Evolutionary conservation across 1,284 basidiomycete genomes (phyloP).

Genomic region (Golubevia pallescens): DNA sequence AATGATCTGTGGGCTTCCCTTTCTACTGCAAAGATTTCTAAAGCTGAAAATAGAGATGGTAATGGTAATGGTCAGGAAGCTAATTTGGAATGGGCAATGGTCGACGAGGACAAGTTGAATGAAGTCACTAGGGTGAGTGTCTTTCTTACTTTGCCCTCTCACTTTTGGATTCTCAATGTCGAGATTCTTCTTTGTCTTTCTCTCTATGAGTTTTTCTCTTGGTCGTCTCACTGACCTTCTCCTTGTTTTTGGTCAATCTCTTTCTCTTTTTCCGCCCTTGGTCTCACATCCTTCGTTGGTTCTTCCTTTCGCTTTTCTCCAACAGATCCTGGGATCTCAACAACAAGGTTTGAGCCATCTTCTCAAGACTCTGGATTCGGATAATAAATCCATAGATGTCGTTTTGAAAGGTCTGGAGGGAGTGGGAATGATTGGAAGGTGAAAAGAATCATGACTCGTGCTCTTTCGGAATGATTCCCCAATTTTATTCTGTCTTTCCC

Average conservation of each 20-base stretch:
- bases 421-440: conserved; percentile 9
- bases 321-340: conserved; percentile 41
- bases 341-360: conserved; percentile 57
- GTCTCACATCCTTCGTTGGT: too few relatives aligned
- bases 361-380: conserved; percentile 38
- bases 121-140: conserved; percentile 27
- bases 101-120: conserved; percentile 47
- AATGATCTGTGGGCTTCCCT: conserved; percentile 61
- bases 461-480: too few relatives aligned
- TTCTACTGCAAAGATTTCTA: conserved; percentile 38
- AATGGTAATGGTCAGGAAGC: conserved; percentile 23
- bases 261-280: background rate
- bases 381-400: conserved; percentile 47
- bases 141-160: background rate
- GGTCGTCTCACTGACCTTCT: background rate
- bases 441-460: too few relatives aligned
- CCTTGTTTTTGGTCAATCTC: background rate
- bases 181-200: background rate
- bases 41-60: conserved; percentile 29
- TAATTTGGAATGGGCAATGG: conserved; percentile 56
- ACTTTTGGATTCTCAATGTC: conserved; percentile 11
- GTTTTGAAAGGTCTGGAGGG: conserved; percentile 40
- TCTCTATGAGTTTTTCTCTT: background rate
- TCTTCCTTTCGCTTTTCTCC: conserved; percentile 1
- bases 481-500: too few relatives aligned